Evolutionary conservation across 139 green algal species (phyloP), one percentile per base, ranked within the genome.

Genomic region (Coelastrella sp.): DNA sequence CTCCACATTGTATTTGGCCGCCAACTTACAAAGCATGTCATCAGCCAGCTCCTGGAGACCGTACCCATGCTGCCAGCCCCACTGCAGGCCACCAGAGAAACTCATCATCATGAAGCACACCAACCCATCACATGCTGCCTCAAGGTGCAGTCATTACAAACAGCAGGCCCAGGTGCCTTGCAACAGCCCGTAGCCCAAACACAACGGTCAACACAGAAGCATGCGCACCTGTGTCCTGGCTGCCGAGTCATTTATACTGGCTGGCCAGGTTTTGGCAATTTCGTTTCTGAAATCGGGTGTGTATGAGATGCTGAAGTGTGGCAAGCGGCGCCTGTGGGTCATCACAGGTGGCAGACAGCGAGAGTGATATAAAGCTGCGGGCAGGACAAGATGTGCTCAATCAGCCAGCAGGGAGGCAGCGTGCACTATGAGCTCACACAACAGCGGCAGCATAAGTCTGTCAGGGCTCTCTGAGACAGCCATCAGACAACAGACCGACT

Each of bases 221-320:
- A 92, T 49, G 35, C 35, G 35, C 35, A 76, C 68, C 59, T 93
- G 87, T 0, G 19, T 49, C 24, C 91, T 86, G 10, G 95, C 95
- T 15, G 59, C 61, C 11, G 88, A 93, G 92, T 97, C 95, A 83
- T 97, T 93, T 14, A 96, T 92, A 14, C 91, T 94, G 59, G 65
- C 76, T 6, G 95, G 95, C 95, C 95, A 97, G 4, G 92, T 93
- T 82, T 87, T 75, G 7, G 95, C 95, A 85, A 97, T 97, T 63
- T 59, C 66, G 35, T 92, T 65, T 56, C 92, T 74, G 87, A 91
- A 95, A 88, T 94, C 93, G 12, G 93, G 93, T 19, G 74, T 91
- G 91, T 93, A 94, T 4, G 59, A 78, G 22, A 95, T 94, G 22
- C 20, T 78, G 80, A 94, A 94, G 78, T 91, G 12, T 0, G 93